Conservation (phyloP, 129 eudicot species). For the Kitagawia praeruptora region DNA sequence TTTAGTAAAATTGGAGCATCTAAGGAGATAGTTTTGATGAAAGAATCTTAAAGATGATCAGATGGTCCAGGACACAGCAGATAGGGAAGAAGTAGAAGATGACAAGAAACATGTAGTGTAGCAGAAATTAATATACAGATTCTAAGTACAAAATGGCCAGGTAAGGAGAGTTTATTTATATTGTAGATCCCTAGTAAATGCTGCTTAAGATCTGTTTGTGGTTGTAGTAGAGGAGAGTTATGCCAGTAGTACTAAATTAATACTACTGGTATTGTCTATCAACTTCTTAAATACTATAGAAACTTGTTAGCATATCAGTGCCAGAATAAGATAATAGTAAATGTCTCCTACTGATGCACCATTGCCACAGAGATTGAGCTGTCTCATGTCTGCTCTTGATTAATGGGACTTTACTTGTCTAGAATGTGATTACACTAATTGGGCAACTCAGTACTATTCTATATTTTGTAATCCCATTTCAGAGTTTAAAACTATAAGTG, state of each 20-base stretch:
- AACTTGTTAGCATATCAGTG: conserved; percentile 9
- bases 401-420: conserved; percentile 34
- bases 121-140: conserved; percentile 1
- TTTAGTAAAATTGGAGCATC: conserved; percentile 19
- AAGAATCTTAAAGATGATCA: conserved; percentile 13
- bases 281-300: conserved; percentile 8
- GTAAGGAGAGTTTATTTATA: conserved; percentile 14
- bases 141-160: conserved; percentile 25
- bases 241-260: not conserved
- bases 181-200: conserved; percentile 28
- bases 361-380: conserved; percentile 42
- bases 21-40: not conserved
- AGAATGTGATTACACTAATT: conserved; percentile 1
- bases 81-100: conserved; percentile 13
- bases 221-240: conserved; percentile 11
- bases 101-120: conserved; percentile 12
- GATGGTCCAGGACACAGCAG: conserved; percentile 11
- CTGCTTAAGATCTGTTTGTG: conserved; percentile 17
- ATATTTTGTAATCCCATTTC: not conserved
- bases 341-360: conserved; percentile 33
- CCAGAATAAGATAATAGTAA: conserved; percentile 11
- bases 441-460: not conserved
- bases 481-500: not conserved
- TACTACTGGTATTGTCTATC: too few species aligned
- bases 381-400: conserved; percentile 48